phyloP scores from a whole-genome alignment of 352 stramenopile species.

The Phytophthora foliorum region DNA sequence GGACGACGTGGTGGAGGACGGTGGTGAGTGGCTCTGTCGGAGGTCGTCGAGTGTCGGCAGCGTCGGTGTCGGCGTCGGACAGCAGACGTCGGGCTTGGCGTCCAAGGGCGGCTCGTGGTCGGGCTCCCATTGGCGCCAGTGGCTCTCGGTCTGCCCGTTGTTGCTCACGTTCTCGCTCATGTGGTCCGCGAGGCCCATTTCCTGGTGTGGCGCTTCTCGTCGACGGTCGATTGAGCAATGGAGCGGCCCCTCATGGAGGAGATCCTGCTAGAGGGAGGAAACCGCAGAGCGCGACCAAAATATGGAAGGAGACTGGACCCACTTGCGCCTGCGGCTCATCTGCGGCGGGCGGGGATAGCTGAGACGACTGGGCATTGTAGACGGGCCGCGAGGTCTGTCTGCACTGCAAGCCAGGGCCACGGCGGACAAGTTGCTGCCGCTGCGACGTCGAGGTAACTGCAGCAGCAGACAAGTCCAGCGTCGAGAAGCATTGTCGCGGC shows the following conservation, averaged over 20 bases:
- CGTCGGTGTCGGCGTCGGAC: background rate
- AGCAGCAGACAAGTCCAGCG: background rate
- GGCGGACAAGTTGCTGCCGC: no score
- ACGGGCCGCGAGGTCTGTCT: no score
- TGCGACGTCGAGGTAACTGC: background rate
- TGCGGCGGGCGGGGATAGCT: background rate
- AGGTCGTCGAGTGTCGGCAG: constrained; percentile 20
- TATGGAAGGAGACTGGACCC: constrained; percentile 12
- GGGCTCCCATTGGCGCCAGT: constrained; percentile 38
- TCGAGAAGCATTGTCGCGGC: background rate
- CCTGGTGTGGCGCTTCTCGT: background rate
- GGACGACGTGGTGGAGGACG: background rate
- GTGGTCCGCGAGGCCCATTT: constrained; percentile 39
- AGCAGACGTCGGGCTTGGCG: constrained; percentile 24
- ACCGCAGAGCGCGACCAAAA: constrained; percentile 3
- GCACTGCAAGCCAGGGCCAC: no score
- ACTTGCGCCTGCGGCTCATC: background rate
- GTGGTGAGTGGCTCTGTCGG: constrained; percentile 8
- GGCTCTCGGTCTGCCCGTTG: constrained; percentile 14
- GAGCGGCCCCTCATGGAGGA: background rate
- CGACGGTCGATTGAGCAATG: background rate
- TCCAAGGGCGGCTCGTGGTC: constrained; percentile 40
- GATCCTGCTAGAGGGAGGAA: background rate
- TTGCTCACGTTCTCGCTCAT: constrained; percentile 46
- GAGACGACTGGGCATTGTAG: constrained; percentile 5